Base-by-base conservation (phyloP, 805 yeast genomes). In the Myxozyma kluyveri region DNA sequence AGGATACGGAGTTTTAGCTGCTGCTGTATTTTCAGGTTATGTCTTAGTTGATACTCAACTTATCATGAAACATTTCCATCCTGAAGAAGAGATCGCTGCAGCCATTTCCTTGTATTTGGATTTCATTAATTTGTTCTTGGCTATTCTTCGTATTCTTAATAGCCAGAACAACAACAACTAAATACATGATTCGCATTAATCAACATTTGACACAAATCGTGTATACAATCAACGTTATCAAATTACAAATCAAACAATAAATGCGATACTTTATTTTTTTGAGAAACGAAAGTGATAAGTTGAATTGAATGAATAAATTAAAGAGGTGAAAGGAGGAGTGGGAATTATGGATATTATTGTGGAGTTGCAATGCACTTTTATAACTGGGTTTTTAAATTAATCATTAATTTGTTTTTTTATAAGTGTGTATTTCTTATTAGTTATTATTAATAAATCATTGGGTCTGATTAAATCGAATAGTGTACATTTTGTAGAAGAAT, bases 61-160 rank as follows among this genome's bases (percentile, higher is more conserved):
- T 61, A 79, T 88, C 50, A 77, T 88, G 81, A 81, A 84, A 64
- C 81, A 80, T 50, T 81, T 75, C 61, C 84, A 83, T 63, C 82
- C 88, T 39, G 96, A 88, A 61, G 96, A 89, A 61, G 96, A 87
- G 63, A 77, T 88, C n/a, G 77, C 81, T 36, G 91, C 95, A 46
- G 81, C 91, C 14, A 81, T 89, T 65, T 72, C 80, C 60, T 75
- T 89, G 56, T 88, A 89, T 67, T 75, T 88, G 73, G 96, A 88
- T 66, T 79, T 88, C 42, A 74, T 89, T 69, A 88, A 88, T 69
- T 75, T 88, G 69, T 89, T 88, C 72, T 67, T 88, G 58, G 81
- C 80, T 69, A 82, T 89, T 54, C 75, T 88, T 65, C 75, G 95
- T 56, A 76, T 88, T 37, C 70, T 87, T 41, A 67, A 65, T 57